Conservation (phyloP, 2,329 filamentous ascomycete species). For the Botrytis fragariae region DNA sequence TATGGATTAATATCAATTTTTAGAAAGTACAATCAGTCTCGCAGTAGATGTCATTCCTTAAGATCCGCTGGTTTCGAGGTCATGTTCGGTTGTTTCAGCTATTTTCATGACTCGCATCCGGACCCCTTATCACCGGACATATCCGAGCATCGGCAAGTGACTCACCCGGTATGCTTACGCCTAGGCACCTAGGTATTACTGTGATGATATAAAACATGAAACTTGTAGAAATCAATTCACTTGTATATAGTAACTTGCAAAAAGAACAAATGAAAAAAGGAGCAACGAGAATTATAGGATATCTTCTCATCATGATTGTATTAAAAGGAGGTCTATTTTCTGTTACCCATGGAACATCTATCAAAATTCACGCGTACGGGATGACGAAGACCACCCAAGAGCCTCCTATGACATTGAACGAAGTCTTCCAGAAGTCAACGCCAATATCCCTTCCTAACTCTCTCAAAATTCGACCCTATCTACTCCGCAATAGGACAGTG, state of each 20-base stretch:
- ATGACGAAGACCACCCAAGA: neutral
- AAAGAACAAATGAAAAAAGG: neutral
- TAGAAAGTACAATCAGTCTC: neutral
- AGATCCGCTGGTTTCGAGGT: neutral
- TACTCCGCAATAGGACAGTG: conserved; percentile 27
- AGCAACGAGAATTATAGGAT: neutral
- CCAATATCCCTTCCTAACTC: too few species aligned
- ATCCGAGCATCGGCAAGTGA: neutral
- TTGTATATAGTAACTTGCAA: neutral
- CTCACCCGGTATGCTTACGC: neutral
- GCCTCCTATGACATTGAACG: neutral
- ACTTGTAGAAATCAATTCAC: neutral
- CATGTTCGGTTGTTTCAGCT: neutral
- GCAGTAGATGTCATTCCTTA: neutral
- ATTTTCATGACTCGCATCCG: neutral
- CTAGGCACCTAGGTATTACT: too few species aligned
- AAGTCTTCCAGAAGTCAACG: neutral
- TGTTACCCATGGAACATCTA: neutral
- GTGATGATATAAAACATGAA: neutral
- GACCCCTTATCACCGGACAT: neutral
- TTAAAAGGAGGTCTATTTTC: neutral
- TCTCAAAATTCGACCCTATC: neutral
- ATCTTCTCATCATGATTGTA: neutral
- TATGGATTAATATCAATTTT: neutral
- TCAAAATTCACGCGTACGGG: neutral